phyloP scores from a whole-genome alignment of 2,329 filamentous ascomycete species.

The Passalora sequoiae region DNA sequence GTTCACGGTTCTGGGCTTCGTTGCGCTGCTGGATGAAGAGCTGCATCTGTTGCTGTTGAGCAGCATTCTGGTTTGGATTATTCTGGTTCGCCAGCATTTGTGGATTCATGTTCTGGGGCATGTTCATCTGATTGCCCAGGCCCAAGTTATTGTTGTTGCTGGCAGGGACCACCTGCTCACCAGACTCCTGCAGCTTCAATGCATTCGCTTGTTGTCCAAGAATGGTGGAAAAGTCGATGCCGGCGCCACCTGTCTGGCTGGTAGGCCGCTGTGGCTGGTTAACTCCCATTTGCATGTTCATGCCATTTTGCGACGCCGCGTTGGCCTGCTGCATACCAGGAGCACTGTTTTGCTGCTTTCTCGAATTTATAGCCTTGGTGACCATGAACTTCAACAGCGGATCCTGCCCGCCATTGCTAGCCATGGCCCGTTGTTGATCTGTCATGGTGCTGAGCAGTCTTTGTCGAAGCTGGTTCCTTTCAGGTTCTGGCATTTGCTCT shows the following conservation, averaged over 20 bases:
- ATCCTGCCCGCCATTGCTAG: constrained; percentile 18
- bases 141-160: constrained; percentile 48
- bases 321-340: constrained; percentile 11
- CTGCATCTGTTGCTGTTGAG: constrained; percentile 34
- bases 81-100: constrained; percentile 35
- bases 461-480: constrained; percentile 22
- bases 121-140: constrained; percentile 23
- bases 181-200: constrained; percentile 56
- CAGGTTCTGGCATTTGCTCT: constrained; percentile 23
- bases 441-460: constrained; percentile 19
- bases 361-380: constrained; percentile 15
- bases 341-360: constrained; percentile 13
- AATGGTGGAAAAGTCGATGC: constrained; percentile 50
- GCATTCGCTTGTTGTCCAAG: constrained; percentile 58
- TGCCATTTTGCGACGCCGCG: constrained; percentile 27
- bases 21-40: constrained; percentile 37
- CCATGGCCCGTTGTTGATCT: constrained; percentile 19
- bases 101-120: constrained; percentile 29
- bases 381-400: constrained; percentile 23
- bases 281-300: constrained; percentile 36
- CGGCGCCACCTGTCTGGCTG: constrained; percentile 31
- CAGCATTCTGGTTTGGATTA: constrained; percentile 14
- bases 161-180: constrained; percentile 59
- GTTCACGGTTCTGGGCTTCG: constrained; percentile 39
- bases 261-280: constrained; percentile 33